Evolutionary conservation across 768 basidiomycete species (phyloP).

Genomic region (Botryobasidium botryosum): DNA sequence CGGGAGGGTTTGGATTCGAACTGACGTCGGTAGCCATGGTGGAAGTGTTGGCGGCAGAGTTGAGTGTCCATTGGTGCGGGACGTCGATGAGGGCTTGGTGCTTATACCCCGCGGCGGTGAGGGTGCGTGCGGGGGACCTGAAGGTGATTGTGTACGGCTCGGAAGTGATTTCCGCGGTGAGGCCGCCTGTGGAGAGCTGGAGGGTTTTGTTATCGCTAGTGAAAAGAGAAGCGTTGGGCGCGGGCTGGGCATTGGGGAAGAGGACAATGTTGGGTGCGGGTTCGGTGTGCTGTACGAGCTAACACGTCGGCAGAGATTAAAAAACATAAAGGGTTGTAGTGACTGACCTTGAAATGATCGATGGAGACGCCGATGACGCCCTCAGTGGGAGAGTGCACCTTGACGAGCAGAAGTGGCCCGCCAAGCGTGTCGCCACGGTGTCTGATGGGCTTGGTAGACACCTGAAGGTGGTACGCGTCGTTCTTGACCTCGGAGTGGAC

Average conservation of each 20-base stretch:
- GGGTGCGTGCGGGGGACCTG: slow-evolving; percentile 6
- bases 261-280: slow-evolving; percentile 38
- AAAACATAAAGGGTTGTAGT: too few relatives aligned
- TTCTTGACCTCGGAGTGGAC: slow-evolving; percentile 30
- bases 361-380: slow-evolving; percentile 19
- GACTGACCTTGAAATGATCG: too few relatives aligned
- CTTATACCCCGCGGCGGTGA: slow-evolving; percentile 12
- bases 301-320: too few relatives aligned
- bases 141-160: slow-evolving; percentile 45
- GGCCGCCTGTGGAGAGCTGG: slow-evolving; percentile 6
- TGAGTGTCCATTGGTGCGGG: slow-evolving; percentile 17
- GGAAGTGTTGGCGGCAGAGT: slow-evolving; percentile 29
- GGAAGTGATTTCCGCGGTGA: slow-evolving; percentile 37
- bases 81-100: slow-evolving; percentile 17
- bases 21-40: slow-evolving; percentile 39
- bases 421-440: slow-evolving; percentile 21
- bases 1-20: slow-evolving; percentile 36
- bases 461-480: slow-evolving; percentile 37
- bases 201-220: slow-evolving; percentile 11
- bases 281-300: too few relatives aligned
- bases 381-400: slow-evolving; percentile 17
- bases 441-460: slow-evolving; percentile 23
- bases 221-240: slow-evolving; percentile 27
- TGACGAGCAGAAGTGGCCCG: slow-evolving; percentile 32
- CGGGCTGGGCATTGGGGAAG: slow-evolving; percentile 41